These are phyloP conservation scores for Wickerhamiella sorbophila DNA, from an alignment of 805 yeast species.

Conservation along the genomic window DNA sequence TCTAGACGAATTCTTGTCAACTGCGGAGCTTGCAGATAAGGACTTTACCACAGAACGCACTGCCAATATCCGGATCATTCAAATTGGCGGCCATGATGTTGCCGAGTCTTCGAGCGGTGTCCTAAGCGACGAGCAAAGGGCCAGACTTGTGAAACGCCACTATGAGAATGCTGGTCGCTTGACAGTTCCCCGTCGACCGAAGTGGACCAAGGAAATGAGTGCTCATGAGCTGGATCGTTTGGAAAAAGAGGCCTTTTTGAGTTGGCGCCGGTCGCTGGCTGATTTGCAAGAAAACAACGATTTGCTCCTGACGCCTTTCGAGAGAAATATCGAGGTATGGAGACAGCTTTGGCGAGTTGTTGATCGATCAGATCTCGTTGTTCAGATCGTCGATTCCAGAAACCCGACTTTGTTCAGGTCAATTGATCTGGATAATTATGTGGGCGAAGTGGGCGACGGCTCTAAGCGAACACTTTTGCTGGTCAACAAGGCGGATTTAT, in stretches of 20 bases:
- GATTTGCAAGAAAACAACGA: slow-evolving; percentile 71
- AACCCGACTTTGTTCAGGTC: slow-evolving; percentile 86
- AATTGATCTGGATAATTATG: slow-evolving; percentile 72
- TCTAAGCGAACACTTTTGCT: slow-evolving; percentile 65
- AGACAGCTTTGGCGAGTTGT: slow-evolving; percentile 96
- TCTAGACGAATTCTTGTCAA: slow-evolving; percentile 82
- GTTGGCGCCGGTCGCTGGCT: slow-evolving; percentile 90
- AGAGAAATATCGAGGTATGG: slow-evolving; percentile 96
- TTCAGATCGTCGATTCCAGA: slow-evolving; percentile 95
- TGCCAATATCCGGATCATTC: slow-evolving; percentile 69
- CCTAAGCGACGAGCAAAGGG: slow-evolving; percentile 52
- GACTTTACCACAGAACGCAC: slow-evolving; percentile 89
- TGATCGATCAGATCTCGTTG: slow-evolving; percentile 85
- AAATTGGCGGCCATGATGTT: slow-evolving; percentile 27
- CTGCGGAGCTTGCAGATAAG: slow-evolving; percentile 91
- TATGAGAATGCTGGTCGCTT: slow-evolving; percentile 41
- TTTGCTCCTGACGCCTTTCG: slow-evolving; percentile 84
- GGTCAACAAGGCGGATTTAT: slow-evolving; percentile 86
- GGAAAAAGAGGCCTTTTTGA: slow-evolving; percentile 80
- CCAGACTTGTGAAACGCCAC: slow-evolving; percentile 40
- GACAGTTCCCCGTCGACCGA: slow-evolving; percentile 87
- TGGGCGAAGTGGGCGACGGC: slow-evolving; percentile 50
- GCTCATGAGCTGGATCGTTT: slow-evolving; percentile 65
- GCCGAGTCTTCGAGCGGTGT: slow-evolving; percentile 38
- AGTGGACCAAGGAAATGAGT: slow-evolving; percentile 62